Evolutionary conservation across 2,329 filamentous ascomycete species (phyloP).

Genomic region (Xylaria sp.): DNA sequence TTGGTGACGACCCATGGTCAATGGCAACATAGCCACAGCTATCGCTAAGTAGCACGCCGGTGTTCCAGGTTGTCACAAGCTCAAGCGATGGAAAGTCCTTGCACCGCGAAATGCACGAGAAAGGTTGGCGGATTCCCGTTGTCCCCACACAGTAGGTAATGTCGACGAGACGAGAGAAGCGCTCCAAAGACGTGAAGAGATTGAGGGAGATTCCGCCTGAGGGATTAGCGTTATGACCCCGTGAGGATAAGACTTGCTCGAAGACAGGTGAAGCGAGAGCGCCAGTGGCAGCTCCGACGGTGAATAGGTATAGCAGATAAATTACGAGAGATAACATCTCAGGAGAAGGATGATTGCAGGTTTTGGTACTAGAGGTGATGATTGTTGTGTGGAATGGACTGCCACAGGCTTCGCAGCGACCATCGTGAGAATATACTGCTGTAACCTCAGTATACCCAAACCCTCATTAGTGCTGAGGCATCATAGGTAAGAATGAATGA

Average conservation of each 20-base stretch:
- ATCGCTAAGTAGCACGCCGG: conserved; percentile 84
- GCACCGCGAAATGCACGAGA: conserved; percentile 86
- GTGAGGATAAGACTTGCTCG: conserved; percentile 27
- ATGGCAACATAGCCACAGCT: conserved; percentile 94
- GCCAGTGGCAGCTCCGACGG: conserved; percentile 24
- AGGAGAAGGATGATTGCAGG: conserved; percentile 20
- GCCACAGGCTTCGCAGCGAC: conserved; percentile 12
- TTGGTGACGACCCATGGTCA: conserved; percentile 67
- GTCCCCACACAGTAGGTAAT: conserved; percentile 93
- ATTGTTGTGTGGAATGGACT: conserved; percentile 9
- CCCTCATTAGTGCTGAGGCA: not conserved
- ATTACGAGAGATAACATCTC: conserved; percentile 31
- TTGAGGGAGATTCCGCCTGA: conserved; percentile 61
- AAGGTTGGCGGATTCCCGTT: conserved; percentile 83
- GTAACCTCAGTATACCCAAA: not conserved
- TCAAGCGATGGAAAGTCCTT: conserved; percentile 82
- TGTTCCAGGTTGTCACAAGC: conserved; percentile 88
- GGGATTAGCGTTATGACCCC: conserved; percentile 24
- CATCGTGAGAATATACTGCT: conserved; percentile 19
- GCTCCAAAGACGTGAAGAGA: conserved; percentile 85
- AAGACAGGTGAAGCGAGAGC: conserved; percentile 36
- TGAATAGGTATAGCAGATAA: conserved; percentile 28
- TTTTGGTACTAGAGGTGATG: conserved; percentile 9
- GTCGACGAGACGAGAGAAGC: conserved; percentile 90
- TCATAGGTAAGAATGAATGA: not conserved